phyloP scores from a whole-genome alignment of 768 basidiomycete genomes.

The Psilocybe subaeruginosa region DNA sequence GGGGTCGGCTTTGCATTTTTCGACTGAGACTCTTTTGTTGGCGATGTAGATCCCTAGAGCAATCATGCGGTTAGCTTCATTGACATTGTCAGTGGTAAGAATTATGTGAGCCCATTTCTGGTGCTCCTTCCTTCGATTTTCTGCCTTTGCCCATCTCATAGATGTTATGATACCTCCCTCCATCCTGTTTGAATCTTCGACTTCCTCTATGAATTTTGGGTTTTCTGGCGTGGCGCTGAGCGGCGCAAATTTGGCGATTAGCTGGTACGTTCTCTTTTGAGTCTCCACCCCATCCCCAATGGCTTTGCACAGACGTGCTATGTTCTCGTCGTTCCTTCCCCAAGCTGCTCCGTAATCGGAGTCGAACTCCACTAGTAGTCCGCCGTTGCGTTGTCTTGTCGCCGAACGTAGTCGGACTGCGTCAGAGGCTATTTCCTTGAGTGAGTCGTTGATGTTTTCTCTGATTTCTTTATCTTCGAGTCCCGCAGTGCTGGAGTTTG shows the following conservation, averaged over 20 bases:
- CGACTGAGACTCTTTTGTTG: background rate
- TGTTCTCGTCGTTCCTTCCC: background rate
- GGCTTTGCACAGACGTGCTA: background rate
- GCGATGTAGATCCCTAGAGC: background rate
- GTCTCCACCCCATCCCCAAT: background rate
- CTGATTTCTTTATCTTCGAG: no score
- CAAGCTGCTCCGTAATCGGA: background rate
- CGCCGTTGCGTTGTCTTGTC: constrained; percentile 18
- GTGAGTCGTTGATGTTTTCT: no score
- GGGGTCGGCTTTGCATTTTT: background rate
- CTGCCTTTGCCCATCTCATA: background rate
- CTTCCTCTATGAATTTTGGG: background rate
- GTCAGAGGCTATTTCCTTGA: no score
- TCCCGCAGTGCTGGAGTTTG: no score
- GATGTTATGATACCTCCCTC: background rate
- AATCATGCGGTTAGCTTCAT: background rate
- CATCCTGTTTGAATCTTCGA: background rate
- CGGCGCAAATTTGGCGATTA: background rate
- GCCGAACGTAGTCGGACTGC: background rate
- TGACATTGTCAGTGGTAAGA: background rate
- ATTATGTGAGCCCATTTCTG: background rate
- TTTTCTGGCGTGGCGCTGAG: background rate
- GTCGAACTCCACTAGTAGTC: background rate
- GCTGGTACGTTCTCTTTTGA: background rate
- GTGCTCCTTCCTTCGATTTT: background rate